These are phyloP conservation scores for Oemleria cerasiformis DNA, from an alignment of 306 rosid genomes.

Conservation along the genomic window DNA sequence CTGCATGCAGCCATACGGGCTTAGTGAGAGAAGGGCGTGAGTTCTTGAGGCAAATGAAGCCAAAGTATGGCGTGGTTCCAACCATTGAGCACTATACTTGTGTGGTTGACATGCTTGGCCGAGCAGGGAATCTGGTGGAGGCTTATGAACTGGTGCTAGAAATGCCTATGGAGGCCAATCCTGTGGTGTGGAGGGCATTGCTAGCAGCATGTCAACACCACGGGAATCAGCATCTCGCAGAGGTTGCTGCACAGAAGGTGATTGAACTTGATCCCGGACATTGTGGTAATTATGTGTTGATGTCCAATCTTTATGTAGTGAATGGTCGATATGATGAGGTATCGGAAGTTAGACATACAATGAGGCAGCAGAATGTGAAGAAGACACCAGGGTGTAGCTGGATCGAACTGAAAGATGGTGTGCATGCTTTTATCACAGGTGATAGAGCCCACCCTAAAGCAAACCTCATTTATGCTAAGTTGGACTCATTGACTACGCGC, in stretches of 20 bases:
- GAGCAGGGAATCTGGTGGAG: conserved; percentile 59
- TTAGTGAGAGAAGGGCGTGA: conserved; percentile 61
- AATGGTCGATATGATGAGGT: conserved; percentile 68
- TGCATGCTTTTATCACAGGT: conserved; percentile 62
- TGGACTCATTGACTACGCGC: conserved; percentile 64
- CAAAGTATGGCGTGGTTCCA: conserved; percentile 54
- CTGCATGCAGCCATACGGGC: conserved; percentile 79
- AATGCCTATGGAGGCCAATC: conserved; percentile 63
- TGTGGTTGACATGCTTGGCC: conserved; percentile 82
- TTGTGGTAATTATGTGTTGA: no score
- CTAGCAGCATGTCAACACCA: conserved; percentile 71
- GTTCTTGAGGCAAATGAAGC: conserved; percentile 53
- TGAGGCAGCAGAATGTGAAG: conserved; percentile 72
- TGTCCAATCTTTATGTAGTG: no score
- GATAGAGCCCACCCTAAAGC: conserved; percentile 65
- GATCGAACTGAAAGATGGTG: conserved; percentile 78
- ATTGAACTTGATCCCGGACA: conserved; percentile 68
- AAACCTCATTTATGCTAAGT: conserved; percentile 46
- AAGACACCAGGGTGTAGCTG: conserved; percentile 85
- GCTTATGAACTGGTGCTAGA: conserved; percentile 51
- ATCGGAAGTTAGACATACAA: conserved; percentile 55
- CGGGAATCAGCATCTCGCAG: conserved; percentile 59
- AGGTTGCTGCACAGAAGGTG: conserved; percentile 51
- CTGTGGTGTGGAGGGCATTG: conserved; percentile 79
- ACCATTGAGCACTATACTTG: conserved; percentile 81